These are phyloP conservation scores for Geoglossum glabrum DNA, from an alignment of 495 filamentous ascomycete genomes.

Conservation along the genomic window DNA sequence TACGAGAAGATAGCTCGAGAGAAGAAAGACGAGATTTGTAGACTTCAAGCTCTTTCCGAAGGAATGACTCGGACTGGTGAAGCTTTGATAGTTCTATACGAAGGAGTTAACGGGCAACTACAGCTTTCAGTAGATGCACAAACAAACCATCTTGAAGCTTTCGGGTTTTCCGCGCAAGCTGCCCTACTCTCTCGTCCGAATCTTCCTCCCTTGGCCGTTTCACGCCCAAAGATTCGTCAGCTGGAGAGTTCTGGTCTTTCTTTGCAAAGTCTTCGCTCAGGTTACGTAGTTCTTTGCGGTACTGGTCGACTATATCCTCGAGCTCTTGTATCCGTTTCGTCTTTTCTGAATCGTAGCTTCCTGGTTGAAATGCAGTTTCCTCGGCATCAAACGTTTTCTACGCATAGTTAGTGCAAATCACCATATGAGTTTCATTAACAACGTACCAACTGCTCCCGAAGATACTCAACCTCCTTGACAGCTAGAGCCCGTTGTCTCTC, in stretches of 20 bases:
- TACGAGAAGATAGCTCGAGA: slow-evolving; percentile 53
- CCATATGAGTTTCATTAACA: background rate
- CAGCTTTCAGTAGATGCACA: background rate
- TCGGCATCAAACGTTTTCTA: slow-evolving; percentile 71
- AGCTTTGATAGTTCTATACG: slow-evolving; percentile 30
- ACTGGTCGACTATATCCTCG: slow-evolving; percentile 68
- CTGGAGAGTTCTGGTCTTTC: slow-evolving; percentile 27
- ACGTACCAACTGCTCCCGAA: slow-evolving; percentile 55
- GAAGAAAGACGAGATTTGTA: slow-evolving; percentile 46
- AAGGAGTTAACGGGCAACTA: background rate
- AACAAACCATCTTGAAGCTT: slow-evolving; percentile 48
- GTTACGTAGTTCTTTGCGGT: slow-evolving; percentile 61
- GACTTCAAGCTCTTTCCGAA: slow-evolving; percentile 58
- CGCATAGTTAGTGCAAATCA: background rate
- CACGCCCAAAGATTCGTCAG: slow-evolving; percentile 23
- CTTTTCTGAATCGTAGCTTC: slow-evolving; percentile 58
- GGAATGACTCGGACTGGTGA: slow-evolving; percentile 40
- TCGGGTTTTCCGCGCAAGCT: slow-evolving; percentile 65
- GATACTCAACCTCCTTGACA: slow-evolving; percentile 78
- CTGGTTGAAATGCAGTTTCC: slow-evolving; percentile 64
- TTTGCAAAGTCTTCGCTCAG: slow-evolving; percentile 50
- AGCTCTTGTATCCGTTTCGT: slow-evolving; percentile 57
- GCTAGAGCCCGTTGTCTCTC: slow-evolving; percentile 74
- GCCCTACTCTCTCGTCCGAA: slow-evolving; percentile 58
- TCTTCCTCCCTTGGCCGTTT: slow-evolving; percentile 41